phyloP scores from a whole-genome alignment of 129 eudicot genomes.

The Pittosporum tobira region DNA sequence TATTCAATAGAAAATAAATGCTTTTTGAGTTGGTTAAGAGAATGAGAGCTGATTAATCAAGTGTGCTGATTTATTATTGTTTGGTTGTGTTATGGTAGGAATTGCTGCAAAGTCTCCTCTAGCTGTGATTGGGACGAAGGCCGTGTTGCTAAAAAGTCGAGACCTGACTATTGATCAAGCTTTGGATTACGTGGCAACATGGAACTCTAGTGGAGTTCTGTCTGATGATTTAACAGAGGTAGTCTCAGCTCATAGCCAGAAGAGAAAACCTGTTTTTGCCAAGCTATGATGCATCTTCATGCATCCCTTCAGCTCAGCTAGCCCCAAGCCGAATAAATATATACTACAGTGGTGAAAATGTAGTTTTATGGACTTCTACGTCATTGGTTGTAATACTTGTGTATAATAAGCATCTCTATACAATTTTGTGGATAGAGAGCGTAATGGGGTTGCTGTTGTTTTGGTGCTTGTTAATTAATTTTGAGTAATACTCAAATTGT shows the following conservation, averaged over 20 bases:
- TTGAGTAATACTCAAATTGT: no score
- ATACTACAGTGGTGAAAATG: no score
- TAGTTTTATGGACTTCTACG: no score
- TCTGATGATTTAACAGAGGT: conserved; percentile 73
- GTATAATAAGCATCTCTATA: no score
- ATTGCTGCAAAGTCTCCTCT: conserved; percentile 78
- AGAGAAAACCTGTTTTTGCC: conserved; percentile 61
- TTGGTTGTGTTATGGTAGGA: conserved; percentile 28
- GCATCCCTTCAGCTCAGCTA: neutral
- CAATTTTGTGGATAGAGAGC: no score
- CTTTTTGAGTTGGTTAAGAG: neutral
- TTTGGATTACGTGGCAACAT: conserved; percentile 88
- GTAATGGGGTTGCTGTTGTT: no score
- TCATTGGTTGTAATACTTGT: no score
- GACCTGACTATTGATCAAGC: conserved; percentile 58
- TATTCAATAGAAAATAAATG: no score
- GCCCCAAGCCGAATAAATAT: neutral
- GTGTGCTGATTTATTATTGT: neutral
- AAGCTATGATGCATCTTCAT: conserved; percentile 36
- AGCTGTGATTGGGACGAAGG: conserved; percentile 75
- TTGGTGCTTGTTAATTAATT: no score
- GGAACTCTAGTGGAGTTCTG: conserved; percentile 77
- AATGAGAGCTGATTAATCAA: neutral
- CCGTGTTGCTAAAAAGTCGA: conserved; percentile 48
- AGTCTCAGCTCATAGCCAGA: conserved; percentile 39